Evolutionary conservation across 371 early-diverging fungal genomes (phyloP).

Genomic region (Dichotomocladium elegans): DNA sequence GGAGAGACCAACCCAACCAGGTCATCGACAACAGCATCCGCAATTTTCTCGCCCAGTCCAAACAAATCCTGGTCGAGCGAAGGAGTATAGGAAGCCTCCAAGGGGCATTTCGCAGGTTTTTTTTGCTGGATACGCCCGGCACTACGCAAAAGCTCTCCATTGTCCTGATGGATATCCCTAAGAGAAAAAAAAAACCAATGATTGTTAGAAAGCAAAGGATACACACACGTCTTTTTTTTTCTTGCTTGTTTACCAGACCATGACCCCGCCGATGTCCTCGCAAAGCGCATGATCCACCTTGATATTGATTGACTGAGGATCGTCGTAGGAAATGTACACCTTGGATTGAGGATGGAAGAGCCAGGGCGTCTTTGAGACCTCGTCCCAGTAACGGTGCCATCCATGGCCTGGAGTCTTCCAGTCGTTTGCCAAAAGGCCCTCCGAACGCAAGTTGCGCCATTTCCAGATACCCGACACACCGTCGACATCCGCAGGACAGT

Average conservation of each 20-base stretch:
- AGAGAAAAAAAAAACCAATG: neutral
- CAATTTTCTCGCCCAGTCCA: no score
- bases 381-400: constrained; percentile 61
- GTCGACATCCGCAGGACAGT: constrained; percentile 27
- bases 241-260: constrained; percentile 64
- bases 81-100: neutral
- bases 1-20: neutral
- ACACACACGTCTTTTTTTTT: no score
- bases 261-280: constrained; percentile 56
- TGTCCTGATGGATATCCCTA: constrained; percentile 53
- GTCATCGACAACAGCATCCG: neutral
- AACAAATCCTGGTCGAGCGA: neutral
- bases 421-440: constrained; percentile 40
- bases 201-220: neutral
- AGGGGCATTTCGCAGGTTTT: constrained; percentile 13
- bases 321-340: constrained; percentile 64
- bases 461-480: constrained; percentile 55
- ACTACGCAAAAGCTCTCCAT: constrained; percentile 48
- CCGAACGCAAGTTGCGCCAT: constrained; percentile 58
- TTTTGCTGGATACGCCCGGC: constrained; percentile 34
- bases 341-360: constrained; percentile 54
- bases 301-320: constrained; percentile 49
- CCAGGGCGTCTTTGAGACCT: constrained; percentile 68
- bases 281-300: constrained; percentile 57
- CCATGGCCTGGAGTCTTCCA: constrained; percentile 38